Percentiles rank a stretch among this genome's conserved stretches.
Conservation (phyloP, 306 rosid species). For the Vicia villosa region DNA sequence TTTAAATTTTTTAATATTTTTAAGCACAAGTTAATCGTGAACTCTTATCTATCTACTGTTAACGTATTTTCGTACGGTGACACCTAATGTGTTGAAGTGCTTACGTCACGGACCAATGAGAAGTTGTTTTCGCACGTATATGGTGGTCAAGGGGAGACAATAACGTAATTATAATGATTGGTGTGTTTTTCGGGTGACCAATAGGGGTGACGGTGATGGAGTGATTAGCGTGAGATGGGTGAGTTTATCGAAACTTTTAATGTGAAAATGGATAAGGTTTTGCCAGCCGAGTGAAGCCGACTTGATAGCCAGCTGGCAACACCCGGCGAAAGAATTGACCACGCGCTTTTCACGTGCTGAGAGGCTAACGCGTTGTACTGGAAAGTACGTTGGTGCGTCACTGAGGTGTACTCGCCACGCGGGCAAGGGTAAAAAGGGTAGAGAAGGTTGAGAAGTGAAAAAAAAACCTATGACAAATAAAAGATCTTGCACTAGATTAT, state of each 20-base stretch:
- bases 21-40: conserved; percentile 50
- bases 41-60: conserved; percentile 34
- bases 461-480: not conserved
- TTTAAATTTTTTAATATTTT: not conserved
- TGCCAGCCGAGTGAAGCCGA: conserved; percentile 44
- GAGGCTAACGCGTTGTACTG: conserved; percentile 33
- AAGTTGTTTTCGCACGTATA: conserved; percentile 5
- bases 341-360: conserved; percentile 45
- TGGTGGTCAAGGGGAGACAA: conserved; percentile 24
- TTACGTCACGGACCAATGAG: conserved; percentile 40
- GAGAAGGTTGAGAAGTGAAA: conserved; percentile 24
- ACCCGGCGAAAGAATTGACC: conserved; percentile 36
- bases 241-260: conserved; percentile 5
- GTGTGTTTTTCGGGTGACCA: not conserved
- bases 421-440: conserved; percentile 22
- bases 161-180: conserved; percentile 15
- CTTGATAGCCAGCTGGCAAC: conserved; percentile 48
- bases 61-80: conserved; percentile 18
- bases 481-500: not conserved
- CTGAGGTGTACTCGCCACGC: conserved; percentile 31
- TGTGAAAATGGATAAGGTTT: conserved; percentile 52
- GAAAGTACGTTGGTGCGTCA: conserved; percentile 36
- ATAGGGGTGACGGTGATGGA: conserved; percentile 29
- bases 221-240: not conserved
- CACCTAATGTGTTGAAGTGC: not conserved